Percentiles rank a stretch among this genome's conserved stretches.
These are phyloP conservation scores for Platanthera zijinensis DNA, from an alignment of 106 monocot genomes.

Conservation along the genomic window DNA sequence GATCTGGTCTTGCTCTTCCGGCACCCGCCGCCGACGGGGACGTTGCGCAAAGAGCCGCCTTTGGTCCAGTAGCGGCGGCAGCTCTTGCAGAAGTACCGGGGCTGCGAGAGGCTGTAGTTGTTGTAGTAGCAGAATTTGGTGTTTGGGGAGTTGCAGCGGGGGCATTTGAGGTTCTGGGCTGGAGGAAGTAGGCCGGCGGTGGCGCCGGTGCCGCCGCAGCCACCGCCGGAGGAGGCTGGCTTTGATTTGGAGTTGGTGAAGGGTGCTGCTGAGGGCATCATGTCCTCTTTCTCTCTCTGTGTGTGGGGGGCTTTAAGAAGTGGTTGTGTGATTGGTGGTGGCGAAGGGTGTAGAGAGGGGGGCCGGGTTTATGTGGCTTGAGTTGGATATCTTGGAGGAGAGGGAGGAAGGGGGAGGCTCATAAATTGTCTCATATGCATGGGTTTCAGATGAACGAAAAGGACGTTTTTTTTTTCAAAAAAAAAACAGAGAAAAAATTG, in stretches of 20 bases:
- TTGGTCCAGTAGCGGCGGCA: conserved; percentile 51
- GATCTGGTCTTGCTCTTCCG: conserved; percentile 30
- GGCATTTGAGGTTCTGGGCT: conserved; percentile 40
- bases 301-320: no score
- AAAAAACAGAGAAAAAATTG: no score
- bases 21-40: conserved; percentile 38
- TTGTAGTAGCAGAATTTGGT: conserved; percentile 79
- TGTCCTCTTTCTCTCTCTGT: neutral
- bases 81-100: conserved; percentile 48
- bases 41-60: conserved; percentile 11
- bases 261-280: neutral
- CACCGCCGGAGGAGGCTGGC: neutral
- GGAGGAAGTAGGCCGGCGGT: conserved; percentile 9
- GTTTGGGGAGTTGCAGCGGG: conserved; percentile 56
- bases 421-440: conserved; percentile 11
- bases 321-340: no score
- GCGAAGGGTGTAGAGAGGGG: no score
- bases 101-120: conserved; percentile 57
- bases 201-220: neutral
- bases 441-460: neutral
- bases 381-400: conserved; percentile 6
- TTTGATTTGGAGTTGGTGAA: neutral
- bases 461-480: neutral
- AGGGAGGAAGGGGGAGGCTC: conserved; percentile 8
- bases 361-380: no score